These are phyloP conservation scores for Dryadomyces quercivorus DNA, from an alignment of 2,329 filamentous ascomycete genomes.

Conservation along the genomic window DNA sequence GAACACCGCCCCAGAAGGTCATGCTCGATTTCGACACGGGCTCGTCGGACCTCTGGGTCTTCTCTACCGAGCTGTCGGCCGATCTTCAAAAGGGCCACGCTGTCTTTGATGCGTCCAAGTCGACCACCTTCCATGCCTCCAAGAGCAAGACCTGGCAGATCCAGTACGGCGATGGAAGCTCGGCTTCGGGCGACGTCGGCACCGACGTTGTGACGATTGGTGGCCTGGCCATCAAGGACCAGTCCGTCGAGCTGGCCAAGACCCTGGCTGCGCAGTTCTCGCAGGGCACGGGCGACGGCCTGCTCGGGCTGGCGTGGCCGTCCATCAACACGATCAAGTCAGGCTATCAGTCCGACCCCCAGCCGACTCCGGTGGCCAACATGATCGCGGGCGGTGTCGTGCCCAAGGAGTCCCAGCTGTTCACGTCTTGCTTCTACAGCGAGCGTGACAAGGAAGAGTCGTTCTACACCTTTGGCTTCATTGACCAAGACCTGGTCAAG, in stretches of 20 bases:
- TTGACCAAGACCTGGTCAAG: conserved; percentile 50
- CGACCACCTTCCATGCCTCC: conserved; percentile 42
- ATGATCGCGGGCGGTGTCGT: conserved; percentile 43
- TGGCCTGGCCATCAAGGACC: conserved; percentile 45
- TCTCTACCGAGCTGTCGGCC: conserved; percentile 36
- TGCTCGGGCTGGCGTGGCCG: conserved; percentile 54
- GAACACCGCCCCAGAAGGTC: conserved; percentile 49
- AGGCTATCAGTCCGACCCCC: conserved; percentile 29
- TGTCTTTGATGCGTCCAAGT: conserved; percentile 49
- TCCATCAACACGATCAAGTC: conserved; percentile 48
- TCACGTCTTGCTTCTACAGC: conserved; percentile 51
- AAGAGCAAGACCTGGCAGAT: conserved; percentile 48
- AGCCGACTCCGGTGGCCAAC: conserved; percentile 54
- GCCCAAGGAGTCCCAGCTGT: conserved; percentile 40
- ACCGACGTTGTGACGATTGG: conserved; percentile 51
- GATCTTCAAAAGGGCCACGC: conserved; percentile 29
- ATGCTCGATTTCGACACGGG: conserved; percentile 60
- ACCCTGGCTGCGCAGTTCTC: conserved; percentile 45
- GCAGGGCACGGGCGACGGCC: conserved; percentile 45
- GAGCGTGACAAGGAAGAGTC: conserved; percentile 37
- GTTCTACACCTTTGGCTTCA: conserved; percentile 65
- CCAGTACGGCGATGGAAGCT: conserved; percentile 55
- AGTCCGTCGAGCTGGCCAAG: conserved; percentile 53
- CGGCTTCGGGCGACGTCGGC: conserved; percentile 51
- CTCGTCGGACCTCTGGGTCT: conserved; percentile 57